A percentile compares a stretch with the other conserved stretches of the same genome.
Conservation (phyloP, 2,329 filamentous ascomycete genomes). For the Sclerotinia spermophila region DNA sequence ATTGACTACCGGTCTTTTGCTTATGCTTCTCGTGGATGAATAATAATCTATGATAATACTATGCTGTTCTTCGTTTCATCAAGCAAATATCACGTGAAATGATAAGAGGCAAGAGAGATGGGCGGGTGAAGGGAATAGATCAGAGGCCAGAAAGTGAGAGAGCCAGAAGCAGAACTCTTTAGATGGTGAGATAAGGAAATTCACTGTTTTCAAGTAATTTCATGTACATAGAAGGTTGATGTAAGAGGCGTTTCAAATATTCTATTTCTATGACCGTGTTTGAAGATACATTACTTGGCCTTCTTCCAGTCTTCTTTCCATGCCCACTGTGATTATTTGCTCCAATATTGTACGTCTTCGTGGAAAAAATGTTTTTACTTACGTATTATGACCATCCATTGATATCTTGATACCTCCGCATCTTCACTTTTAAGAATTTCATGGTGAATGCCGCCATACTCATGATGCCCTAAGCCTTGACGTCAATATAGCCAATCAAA, state of each 20-base stretch:
- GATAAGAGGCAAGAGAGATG: not conserved
- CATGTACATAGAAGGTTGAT: not conserved
- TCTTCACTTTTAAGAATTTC: not conserved
- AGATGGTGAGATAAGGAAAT: not conserved
- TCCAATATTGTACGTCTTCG: not conserved
- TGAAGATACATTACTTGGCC: not conserved
- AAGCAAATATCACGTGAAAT: not conserved
- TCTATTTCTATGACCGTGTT: not conserved
- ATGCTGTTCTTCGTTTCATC: too few species aligned
- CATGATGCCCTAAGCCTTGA: not conserved
- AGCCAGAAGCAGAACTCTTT: too few species aligned
- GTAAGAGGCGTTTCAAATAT: not conserved
- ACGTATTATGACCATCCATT: not conserved
- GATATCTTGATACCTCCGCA: not conserved
- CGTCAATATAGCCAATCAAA: not conserved
- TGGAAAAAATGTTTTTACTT: not conserved
- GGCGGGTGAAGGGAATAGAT: too few species aligned
- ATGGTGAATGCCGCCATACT: not conserved
- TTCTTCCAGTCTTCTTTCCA: not conserved
- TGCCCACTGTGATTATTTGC: too few species aligned
- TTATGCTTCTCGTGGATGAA: not conserved
- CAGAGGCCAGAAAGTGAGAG: not conserved
- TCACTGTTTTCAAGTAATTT: not conserved
- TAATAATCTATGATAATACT: not conserved
- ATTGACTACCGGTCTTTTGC: not conserved